A percentile compares a stretch with the other conserved stretches of the same genome.
phyloP scores from a whole-genome alignment of 192 early-diverging fungal species.

The Coemansia asiatica region DNA sequence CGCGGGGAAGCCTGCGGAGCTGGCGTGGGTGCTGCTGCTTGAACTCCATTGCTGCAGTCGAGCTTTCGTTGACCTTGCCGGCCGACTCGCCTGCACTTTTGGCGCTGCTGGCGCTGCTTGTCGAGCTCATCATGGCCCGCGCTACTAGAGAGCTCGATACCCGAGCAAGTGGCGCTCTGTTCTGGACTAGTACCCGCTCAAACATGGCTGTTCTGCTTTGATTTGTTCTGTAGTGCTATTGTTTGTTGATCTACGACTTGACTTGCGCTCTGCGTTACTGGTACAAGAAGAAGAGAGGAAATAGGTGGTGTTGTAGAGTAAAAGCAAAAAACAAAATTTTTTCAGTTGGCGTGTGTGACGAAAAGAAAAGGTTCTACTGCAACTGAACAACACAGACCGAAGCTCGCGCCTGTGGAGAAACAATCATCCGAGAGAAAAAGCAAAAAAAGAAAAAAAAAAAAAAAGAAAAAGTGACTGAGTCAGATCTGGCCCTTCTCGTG shows the following conservation, averaged over 20 bases:
- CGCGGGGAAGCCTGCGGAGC: constrained; percentile 50
- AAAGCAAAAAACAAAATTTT: neutral
- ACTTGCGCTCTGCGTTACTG: neutral
- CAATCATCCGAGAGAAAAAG: too few relatives aligned
- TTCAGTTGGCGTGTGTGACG: too few relatives aligned
- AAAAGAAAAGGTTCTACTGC: neutral
- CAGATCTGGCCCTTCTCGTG: neutral
- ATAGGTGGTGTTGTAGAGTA: neutral
- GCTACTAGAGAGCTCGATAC: neutral
- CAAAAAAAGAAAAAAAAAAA: too few relatives aligned
- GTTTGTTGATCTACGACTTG: neutral
- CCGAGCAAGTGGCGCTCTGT: neutral
- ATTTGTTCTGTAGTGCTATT: neutral
- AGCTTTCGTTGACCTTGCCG: constrained; percentile 51
- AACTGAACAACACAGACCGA: too few relatives aligned
- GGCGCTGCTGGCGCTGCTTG: constrained; percentile 14
- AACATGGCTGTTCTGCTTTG: constrained; percentile 18
- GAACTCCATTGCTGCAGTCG: constrained; percentile 53
- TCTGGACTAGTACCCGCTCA: constrained; percentile 21
- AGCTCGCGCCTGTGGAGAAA: too few relatives aligned
- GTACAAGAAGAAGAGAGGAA: neutral
- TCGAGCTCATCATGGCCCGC: constrained; percentile 19
- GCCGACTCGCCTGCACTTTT: neutral
- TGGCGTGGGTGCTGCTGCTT: constrained; percentile 56
- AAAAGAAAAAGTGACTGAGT: too few relatives aligned